phyloP scores from a whole-genome alignment of 2,329 filamentous ascomycete genomes.

The Ceratocystis harringtonii region DNA sequence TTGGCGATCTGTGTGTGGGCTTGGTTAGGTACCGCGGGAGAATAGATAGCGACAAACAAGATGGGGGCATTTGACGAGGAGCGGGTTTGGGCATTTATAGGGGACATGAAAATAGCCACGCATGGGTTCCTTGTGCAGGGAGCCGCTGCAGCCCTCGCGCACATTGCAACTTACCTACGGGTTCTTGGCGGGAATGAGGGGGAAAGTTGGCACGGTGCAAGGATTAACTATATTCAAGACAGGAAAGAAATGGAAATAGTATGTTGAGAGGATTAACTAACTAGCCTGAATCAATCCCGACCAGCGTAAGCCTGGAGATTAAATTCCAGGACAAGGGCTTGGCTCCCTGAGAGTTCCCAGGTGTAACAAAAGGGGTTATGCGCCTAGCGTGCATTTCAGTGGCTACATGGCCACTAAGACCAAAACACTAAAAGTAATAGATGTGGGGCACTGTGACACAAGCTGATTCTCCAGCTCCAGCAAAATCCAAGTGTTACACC shows the following conservation, averaged over 20 bases:
- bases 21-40: neutral
- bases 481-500: neutral
- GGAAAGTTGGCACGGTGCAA: neutral
- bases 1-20: neutral
- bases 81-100: neutral
- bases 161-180: neutral
- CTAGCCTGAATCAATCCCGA: neutral
- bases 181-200: neutral
- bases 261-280: neutral
- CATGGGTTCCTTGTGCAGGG: neutral
- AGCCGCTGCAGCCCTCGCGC: neutral
- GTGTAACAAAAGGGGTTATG: slow-evolving; percentile 8
- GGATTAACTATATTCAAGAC: neutral
- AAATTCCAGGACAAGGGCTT: neutral
- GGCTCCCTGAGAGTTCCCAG: too few relatives aligned
- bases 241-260: neutral
- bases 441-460: neutral
- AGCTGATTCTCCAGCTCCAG: neutral
- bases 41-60: neutral
- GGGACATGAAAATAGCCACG: neutral
- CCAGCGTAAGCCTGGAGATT: too few relatives aligned
- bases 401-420: neutral
- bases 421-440: neutral
- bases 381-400: neutral
- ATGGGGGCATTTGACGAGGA: too few relatives aligned